Evolutionary conservation across 495 filamentous ascomycete genomes (phyloP).

Genomic region (Rostrohypoxylon terebratum): DNA sequence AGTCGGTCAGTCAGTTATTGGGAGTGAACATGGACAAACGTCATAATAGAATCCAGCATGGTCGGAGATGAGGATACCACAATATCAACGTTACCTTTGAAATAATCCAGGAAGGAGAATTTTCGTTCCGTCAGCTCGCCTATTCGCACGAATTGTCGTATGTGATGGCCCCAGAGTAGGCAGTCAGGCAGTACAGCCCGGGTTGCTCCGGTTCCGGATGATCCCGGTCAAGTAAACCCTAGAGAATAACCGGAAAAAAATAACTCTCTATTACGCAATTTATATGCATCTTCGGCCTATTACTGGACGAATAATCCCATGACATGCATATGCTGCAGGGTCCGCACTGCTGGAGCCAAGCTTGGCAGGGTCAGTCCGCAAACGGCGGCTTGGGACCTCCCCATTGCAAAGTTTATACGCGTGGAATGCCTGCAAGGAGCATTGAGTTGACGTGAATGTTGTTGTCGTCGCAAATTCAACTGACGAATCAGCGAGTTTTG

Average conservation of each 20-base stretch:
- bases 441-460: conserved; percentile 43
- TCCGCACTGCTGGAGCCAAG: conserved; percentile 27
- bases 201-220: conserved; percentile 37
- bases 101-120: conserved; percentile 9
- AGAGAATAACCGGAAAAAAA: conserved; percentile 13
- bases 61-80: conserved; percentile 30
- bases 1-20: background rate
- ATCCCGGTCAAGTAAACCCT: conserved; percentile 20
- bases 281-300: conserved; percentile 25
- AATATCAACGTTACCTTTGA: conserved; percentile 25
- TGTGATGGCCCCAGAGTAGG: conserved; percentile 8
- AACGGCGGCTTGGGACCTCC: conserved; percentile 28
- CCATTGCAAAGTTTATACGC: conserved; percentile 18
- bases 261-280: conserved; percentile 41
- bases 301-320: conserved; percentile 24
- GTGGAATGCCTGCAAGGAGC: conserved; percentile 14
- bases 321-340: conserved; percentile 42
- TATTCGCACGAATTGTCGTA: background rate
- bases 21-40: background rate
- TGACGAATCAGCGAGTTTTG: conserved; percentile 35
- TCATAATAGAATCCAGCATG: conserved; percentile 14
- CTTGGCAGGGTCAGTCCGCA: conserved; percentile 43
- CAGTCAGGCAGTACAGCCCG: background rate
- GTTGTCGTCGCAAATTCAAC: conserved; percentile 43
- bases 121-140: background rate